A percentile compares a stretch with the other conserved stretches of the same genome.
Evolutionary conservation across 345 rosid genomes (phyloP).

Genomic region (Camelina hispida): DNA sequence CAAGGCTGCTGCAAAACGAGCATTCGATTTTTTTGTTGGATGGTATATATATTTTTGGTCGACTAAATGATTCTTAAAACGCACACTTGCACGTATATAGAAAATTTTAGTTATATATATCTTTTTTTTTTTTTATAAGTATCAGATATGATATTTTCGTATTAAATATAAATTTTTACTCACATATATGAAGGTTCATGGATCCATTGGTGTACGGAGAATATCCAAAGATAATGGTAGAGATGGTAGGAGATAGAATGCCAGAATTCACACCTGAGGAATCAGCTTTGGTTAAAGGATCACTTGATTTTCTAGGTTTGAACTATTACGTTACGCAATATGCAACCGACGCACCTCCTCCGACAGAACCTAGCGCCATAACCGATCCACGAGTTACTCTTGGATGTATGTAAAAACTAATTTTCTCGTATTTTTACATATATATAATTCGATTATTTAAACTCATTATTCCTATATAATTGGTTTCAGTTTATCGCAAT

Average conservation of each 20-base stretch:
- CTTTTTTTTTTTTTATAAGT: not conserved
- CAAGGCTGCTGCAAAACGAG: slow-evolving; percentile 32
- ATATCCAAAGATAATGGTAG: slow-evolving; percentile 29
- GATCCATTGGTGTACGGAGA: slow-evolving; percentile 38
- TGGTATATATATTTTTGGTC: slow-evolving; percentile 30
- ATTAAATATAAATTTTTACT: too few species aligned
- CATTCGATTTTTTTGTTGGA: slow-evolving; percentile 39
- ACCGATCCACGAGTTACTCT: slow-evolving; percentile 36
- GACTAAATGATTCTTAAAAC: not conserved
- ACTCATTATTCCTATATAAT: not conserved
- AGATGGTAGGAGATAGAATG: slow-evolving; percentile 26
- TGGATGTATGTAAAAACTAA: slow-evolving; percentile 21
- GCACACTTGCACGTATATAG: not conserved
- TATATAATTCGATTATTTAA: not conserved
- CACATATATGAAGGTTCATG: slow-evolving; percentile 31
- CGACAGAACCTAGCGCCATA: slow-evolving; percentile 8
- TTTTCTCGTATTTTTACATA: too few species aligned
- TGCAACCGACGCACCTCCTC: slow-evolving; percentile 29
- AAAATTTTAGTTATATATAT: not conserved
- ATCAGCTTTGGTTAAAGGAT: slow-evolving; percentile 38
- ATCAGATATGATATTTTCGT: not conserved
- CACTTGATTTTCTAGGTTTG: slow-evolving; percentile 46
- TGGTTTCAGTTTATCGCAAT: slow-evolving; percentile 12
- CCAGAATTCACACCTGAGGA: slow-evolving; percentile 26
- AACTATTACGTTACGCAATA: slow-evolving; percentile 43